phyloP scores from a whole-genome alignment of 2,329 filamentous ascomycete genomes.

The Paecilomyces formosus region DNA sequence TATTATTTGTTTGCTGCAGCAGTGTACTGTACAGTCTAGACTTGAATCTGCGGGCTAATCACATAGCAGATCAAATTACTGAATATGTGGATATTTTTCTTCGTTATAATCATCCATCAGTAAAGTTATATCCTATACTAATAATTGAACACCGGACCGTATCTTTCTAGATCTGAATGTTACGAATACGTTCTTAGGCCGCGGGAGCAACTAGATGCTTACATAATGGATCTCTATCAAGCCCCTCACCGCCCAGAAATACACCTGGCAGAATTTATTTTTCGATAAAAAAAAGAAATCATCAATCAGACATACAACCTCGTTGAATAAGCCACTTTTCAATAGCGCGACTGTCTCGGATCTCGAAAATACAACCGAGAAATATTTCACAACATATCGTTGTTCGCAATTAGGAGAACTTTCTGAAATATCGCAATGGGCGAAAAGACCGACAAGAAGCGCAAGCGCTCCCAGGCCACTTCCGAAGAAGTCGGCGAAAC shows the following conservation, averaged over 20 bases:
- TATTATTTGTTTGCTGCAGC: not conserved
- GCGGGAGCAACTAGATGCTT: not conserved
- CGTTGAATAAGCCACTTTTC: not conserved
- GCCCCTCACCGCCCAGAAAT: not conserved
- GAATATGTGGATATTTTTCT: too few relatives aligned
- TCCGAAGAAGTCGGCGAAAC: constrained; percentile 17
- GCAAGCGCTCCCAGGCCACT: constrained; percentile 27
- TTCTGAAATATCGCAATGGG: constrained; percentile 15
- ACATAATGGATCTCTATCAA: not conserved
- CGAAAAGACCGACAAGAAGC: constrained; percentile 32
- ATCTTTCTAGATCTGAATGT: not conserved
- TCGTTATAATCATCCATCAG: too few relatives aligned
- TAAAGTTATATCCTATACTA: not conserved
- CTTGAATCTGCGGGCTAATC: not conserved
- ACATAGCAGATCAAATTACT: not conserved
- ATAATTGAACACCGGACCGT: not conserved
- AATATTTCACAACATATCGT: not conserved
- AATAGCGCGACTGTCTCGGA: not conserved
- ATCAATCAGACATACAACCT: not conserved
- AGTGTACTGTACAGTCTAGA: not conserved
- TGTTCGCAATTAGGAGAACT: not conserved
- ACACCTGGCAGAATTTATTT: constrained; percentile 6
- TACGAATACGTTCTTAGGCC: too few relatives aligned
- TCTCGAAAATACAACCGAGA: not conserved
- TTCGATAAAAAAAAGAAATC: not conserved